Percentiles rank a stretch among this genome's conserved stretches.
These are phyloP conservation scores for Verticillium klebahnii DNA, from an alignment of 2,329 filamentous ascomycete genomes.

Conservation along the genomic window DNA sequence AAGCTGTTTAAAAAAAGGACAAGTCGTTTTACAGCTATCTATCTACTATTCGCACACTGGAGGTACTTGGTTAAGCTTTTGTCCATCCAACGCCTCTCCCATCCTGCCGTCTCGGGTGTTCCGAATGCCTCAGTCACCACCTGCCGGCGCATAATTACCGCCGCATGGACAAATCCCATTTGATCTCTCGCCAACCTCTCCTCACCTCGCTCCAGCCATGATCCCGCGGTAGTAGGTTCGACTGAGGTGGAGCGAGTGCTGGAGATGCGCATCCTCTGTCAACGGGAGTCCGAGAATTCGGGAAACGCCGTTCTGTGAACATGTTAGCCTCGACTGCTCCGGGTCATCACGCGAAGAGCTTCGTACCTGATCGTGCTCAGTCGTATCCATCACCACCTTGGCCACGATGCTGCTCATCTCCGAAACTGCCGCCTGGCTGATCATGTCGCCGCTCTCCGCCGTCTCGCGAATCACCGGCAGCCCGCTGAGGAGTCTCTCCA, in stretches of 20 bases:
- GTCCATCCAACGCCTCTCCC: neutral
- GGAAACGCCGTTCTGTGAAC: constrained; percentile 33
- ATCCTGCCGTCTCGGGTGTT: neutral
- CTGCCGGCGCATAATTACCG: neutral
- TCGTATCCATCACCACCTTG: constrained; percentile 52
- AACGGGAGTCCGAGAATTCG: constrained; percentile 58
- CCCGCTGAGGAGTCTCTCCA: constrained; percentile 54
- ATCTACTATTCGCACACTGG: neutral
- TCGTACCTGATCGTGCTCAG: constrained; percentile 54
- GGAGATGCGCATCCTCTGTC: constrained; percentile 67
- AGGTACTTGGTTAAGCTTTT: neutral
- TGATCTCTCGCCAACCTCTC: neutral
- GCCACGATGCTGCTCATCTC: constrained; percentile 78
- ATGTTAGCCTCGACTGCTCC: constrained; percentile 12
- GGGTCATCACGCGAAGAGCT: neutral
- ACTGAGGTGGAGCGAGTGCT: constrained; percentile 66
- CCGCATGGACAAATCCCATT: neutral
- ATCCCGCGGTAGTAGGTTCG: constrained; percentile 63
- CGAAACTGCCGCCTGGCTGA: constrained; percentile 68
- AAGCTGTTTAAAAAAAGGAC: neutral
- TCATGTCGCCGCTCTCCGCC: constrained; percentile 28
- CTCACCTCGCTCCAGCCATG: constrained; percentile 36
- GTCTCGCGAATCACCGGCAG: constrained; percentile 49
- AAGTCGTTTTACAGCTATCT: neutral
- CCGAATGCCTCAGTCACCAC: neutral